phyloP scores from a whole-genome alignment of 352 stramenopile species.

The Pythium volutum region DNA sequence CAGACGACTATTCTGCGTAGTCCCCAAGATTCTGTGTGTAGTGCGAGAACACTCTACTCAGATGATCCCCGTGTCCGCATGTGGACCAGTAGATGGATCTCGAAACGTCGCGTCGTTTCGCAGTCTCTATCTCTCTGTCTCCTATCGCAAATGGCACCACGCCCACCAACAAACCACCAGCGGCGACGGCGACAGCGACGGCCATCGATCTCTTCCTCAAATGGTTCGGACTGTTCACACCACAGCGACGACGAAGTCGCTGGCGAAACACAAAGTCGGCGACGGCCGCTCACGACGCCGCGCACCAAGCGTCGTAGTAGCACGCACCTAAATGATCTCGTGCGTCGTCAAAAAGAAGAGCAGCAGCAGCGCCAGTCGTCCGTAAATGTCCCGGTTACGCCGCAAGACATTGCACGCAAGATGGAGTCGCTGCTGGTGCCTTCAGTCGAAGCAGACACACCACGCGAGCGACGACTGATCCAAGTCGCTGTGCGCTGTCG shows the following conservation, averaged over 20 bases:
- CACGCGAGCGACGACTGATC: slow-evolving; percentile 25
- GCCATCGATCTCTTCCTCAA: background rate
- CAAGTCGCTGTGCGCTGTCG: slow-evolving; percentile 61
- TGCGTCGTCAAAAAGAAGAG: slow-evolving; percentile 16
- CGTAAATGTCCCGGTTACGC: background rate
- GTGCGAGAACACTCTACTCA: no score
- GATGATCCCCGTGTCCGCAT: no score
- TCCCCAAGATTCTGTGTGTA: background rate
- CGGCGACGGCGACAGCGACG: background rate
- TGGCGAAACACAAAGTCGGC: background rate
- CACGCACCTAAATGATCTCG: slow-evolving; percentile 21
- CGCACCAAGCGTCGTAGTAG: slow-evolving; percentile 23
- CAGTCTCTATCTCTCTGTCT: background rate
- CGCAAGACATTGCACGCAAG: slow-evolving; percentile 5
- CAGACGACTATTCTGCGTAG: background rate
- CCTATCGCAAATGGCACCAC: background rate
- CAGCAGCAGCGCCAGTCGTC: background rate
- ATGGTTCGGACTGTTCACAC: background rate
- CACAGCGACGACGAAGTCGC: background rate
- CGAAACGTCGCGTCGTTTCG: slow-evolving; percentile 14
- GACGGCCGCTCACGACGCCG: slow-evolving; percentile 11
- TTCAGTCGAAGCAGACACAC: background rate
- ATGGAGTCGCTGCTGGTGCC: slow-evolving; percentile 12
- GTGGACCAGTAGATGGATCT: background rate
- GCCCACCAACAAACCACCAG: background rate